Evolutionary conservation across 352 stramenopile genomes (phyloP), one percentile per base, ranked within the genome.

Genomic region (Phytopythium kandeliae): DNA sequence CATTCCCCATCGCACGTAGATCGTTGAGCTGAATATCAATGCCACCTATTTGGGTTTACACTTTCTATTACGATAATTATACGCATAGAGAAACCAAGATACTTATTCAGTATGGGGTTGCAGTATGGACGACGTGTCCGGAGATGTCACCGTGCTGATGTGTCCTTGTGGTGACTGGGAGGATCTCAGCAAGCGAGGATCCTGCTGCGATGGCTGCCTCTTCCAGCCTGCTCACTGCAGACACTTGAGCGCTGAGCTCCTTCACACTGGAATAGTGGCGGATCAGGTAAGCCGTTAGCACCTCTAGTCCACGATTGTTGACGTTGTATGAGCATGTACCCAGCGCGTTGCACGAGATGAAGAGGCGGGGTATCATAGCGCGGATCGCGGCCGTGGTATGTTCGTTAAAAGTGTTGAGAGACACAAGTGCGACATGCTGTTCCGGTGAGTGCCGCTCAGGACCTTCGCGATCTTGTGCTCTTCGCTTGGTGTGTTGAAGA

Each of bases 401-500:
- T 1, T 25, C 16, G 43, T 57, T 21, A 3, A 57, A 51, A 6
- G 16, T 2, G 4, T 21, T 30, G 2, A 51, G 42, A 5, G 35
- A 49, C 2, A 52, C 19, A 9, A 62, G 34, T 2, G 38, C 11
- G 4, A 62, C 57, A 28, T 21, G 11, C 1, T 28, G 22, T 4
- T 46, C 19, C 0, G 46, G 25, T 22, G 54, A 41, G 51, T 56
- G 50, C 35, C 63, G 25, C 63, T 65, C 11, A 64, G 30, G 10
- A 60, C 46, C 41, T 60, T 64, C 38, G 31, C 17, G 28, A 64
- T 21, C 41, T 35, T 53, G 48, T 58, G 43, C 16, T 58, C 41
- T 10, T 55, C 53, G 25, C 19, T 28, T 13, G 35, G 53, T 60
- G 33, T 67, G 47, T 50, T 65, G 22, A 50, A 36, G 21, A 62